These are phyloP conservation scores for Apocynum venetum DNA, from an alignment of 257 asterid genomes.

Conservation along the genomic window DNA sequence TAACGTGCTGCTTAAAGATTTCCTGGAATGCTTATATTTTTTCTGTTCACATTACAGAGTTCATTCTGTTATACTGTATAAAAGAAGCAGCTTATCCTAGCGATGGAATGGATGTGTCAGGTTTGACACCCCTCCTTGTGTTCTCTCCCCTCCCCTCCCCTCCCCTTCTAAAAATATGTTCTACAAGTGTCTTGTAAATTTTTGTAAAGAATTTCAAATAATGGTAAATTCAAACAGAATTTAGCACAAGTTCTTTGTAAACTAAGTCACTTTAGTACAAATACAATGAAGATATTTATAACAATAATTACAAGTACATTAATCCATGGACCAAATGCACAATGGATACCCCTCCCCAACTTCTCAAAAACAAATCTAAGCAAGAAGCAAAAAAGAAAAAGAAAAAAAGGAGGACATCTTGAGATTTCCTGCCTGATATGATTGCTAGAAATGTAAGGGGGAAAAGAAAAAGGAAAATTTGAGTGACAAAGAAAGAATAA, in stretches of 20 bases:
- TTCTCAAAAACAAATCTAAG: constrained; percentile 11
- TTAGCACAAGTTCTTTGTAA: neutral
- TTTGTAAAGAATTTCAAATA: no score
- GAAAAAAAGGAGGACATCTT: neutral
- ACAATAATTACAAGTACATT: neutral
- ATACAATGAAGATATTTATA: neutral
- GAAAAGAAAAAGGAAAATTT: neutral
- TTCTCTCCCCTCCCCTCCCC: no score
- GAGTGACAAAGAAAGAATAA: neutral
- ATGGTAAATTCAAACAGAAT: no score
- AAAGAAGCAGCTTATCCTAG: no score
- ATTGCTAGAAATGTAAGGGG: neutral
- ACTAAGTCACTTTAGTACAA: neutral
- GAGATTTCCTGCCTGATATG: constrained; percentile 12
- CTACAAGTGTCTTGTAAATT: no score
- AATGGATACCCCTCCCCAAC: constrained; percentile 8
- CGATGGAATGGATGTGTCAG: no score
- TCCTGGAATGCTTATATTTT: no score
- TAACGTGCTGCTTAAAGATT: no score
- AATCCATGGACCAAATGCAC: neutral
- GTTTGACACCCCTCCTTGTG: no score
- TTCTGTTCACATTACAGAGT: no score
- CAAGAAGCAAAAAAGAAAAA: neutral
- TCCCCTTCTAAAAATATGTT: no score
- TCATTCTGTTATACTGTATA: no score